Percentiles rank a stretch among this genome's conserved stretches.
Evolutionary conservation across 192 early-diverging fungal species (phyloP).

Genomic region (Gorgonomyces haynaldii): DNA sequence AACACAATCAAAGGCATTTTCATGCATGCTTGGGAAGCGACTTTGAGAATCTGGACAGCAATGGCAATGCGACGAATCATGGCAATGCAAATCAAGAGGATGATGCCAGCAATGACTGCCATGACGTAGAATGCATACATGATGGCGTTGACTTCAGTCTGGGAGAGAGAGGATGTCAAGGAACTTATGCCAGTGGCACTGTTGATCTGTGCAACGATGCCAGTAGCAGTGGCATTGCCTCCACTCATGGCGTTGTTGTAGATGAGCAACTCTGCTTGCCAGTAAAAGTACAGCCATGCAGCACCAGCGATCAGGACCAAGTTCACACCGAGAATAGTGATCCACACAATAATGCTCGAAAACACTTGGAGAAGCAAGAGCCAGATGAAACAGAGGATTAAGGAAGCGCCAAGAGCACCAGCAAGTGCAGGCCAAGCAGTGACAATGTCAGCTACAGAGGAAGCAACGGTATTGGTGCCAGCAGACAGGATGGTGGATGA

Average conservation of each 20-base stretch:
- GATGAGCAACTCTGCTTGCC: constrained; percentile 8
- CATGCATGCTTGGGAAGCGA: constrained; percentile 22
- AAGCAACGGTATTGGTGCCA: neutral
- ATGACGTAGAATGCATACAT: constrained; percentile 10
- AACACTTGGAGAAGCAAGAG: constrained; percentile 23
- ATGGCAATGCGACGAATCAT: constrained; percentile 37
- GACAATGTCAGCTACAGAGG: neutral
- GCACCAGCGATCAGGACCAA: constrained; percentile 18
- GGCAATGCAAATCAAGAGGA: constrained; percentile 33
- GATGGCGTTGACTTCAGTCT: neutral
- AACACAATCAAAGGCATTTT: constrained; percentile 36
- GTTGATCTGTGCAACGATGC: neutral
- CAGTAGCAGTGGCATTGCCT: neutral
- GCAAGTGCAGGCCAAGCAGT: constrained; percentile 6
- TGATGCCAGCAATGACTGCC: constrained; percentile 21
- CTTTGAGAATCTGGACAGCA: constrained; percentile 39
- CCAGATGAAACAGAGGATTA: constrained; percentile 29
- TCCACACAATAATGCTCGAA: constrained; percentile 27
- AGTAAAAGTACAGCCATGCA: constrained; percentile 22
- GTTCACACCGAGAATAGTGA: constrained; percentile 21
- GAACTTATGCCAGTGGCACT: neutral
- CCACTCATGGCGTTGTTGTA: constrained; percentile 3
- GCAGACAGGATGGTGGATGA: neutral
- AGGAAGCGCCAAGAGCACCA: constrained; percentile 9
- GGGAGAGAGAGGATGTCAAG: neutral